Conservation (phyloP, 352 stramenopile genomes). For the Elongisporangium prolatum region DNA sequence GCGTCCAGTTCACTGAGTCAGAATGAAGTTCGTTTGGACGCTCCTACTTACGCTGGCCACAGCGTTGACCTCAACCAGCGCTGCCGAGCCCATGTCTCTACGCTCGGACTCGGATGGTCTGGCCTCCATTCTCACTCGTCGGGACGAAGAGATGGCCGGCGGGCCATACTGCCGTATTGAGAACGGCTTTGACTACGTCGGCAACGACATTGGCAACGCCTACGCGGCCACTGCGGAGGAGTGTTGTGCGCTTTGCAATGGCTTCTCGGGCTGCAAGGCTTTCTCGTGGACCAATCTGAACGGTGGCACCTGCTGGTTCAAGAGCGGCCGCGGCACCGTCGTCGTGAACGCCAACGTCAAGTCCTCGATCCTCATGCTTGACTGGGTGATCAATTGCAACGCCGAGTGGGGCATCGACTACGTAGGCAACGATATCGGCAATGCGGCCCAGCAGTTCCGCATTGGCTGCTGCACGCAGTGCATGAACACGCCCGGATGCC, state of each 20-base stretch:
- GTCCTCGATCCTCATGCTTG: conserved; percentile 3
- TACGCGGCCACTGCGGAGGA: too few species aligned
- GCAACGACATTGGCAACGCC: conserved; percentile 24
- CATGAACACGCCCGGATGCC: not conserved
- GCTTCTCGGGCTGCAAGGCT: conserved; percentile 17
- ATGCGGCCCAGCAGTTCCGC: not conserved
- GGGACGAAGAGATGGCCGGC: too few species aligned
- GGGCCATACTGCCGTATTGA: too few species aligned
- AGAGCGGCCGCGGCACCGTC: conserved; percentile 28
- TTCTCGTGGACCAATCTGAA: conserved; percentile 44
- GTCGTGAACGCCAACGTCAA: conserved; percentile 15
- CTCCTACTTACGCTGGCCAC: too few species aligned
- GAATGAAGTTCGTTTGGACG: too few species aligned
- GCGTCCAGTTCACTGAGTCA: too few species aligned
- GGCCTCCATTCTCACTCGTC: too few species aligned
- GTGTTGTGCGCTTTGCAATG: conserved; percentile 6
- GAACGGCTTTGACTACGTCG: conserved; percentile 17
- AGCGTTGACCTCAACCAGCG: too few species aligned
- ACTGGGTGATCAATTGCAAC: conserved; percentile 5
- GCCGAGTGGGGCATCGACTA: conserved; percentile 26
- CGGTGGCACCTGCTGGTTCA: conserved; percentile 55
- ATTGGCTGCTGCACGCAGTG: conserved; percentile 18
- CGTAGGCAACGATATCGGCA: conserved; percentile 21
- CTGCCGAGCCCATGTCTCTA: too few species aligned
- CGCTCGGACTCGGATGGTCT: too few species aligned